These are phyloP conservation scores for Coemansia nantahalensis DNA, from an alignment of 192 early-diverging fungal genomes.

Conservation along the genomic window DNA sequence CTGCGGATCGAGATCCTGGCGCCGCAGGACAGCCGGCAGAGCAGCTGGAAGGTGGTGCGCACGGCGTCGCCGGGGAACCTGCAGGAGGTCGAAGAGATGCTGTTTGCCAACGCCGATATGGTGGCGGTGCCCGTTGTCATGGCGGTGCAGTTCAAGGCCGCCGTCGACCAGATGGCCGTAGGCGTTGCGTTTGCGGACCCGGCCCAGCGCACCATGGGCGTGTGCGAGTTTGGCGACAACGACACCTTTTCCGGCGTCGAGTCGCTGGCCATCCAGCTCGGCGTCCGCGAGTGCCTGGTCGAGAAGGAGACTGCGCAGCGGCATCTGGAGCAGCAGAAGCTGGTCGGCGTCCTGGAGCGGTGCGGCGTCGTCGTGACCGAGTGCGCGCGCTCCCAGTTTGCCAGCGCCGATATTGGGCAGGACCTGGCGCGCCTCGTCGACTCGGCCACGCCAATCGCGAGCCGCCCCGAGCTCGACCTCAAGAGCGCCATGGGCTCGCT, in stretches of 20 bases:
- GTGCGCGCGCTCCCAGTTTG: conserved; percentile 57
- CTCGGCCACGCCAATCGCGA: conserved; percentile 60
- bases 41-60: conserved; percentile 54
- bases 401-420: conserved; percentile 77
- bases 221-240: conserved; percentile 91
- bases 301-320: conserved; percentile 52
- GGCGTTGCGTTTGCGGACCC: conserved; percentile 91
- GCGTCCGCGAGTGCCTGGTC: conserved; percentile 89
- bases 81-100: conserved; percentile 83
- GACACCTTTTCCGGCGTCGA: conserved; percentile 93
- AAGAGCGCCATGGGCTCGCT: conserved; percentile 29
- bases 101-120: conserved; percentile 76
- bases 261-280: conserved; percentile 88
- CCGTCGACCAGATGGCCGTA: conserved; percentile 34
- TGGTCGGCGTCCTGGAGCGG: conserved; percentile 67
- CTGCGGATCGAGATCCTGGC: conserved; percentile 85
- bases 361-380: conserved; percentile 77
- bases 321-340: conserved; percentile 68
- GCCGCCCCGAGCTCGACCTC: conserved; percentile 60
- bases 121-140: conserved; percentile 76
- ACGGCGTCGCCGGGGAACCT: conserved; percentile 95
- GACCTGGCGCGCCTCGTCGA: conserved; percentile 80
- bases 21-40: conserved; percentile 29
- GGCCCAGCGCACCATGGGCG: conserved; percentile 72
- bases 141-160: conserved; percentile 59